Percentiles rank a stretch among this genome's conserved stretches.
Evolutionary conservation across 2,329 filamentous ascomycete species (phyloP).

Genomic region (Phaeosphaeriaceae sp.): DNA sequence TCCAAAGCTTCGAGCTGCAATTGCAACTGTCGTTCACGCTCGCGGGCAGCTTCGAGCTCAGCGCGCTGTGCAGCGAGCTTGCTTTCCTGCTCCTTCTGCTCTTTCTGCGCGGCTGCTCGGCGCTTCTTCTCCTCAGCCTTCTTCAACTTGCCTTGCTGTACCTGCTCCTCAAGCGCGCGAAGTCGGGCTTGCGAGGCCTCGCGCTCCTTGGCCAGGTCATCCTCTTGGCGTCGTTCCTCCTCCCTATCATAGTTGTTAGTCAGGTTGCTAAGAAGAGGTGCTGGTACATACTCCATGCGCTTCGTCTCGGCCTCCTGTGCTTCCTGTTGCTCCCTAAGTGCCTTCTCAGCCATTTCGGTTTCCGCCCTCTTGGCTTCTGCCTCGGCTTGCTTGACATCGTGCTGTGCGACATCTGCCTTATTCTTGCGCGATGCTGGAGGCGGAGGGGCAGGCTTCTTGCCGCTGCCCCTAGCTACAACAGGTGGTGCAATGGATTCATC

Average conservation of each 20-base stretch:
- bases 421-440: conserved; percentile 77
- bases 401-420: conserved; percentile 62
- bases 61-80: conserved; percentile 84
- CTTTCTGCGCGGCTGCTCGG: conserved; percentile 85
- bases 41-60: conserved; percentile 89
- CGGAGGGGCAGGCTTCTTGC: conserved; percentile 68
- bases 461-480: conserved; percentile 49
- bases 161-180: conserved; percentile 90
- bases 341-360: conserved; percentile 59
- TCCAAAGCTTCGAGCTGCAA: conserved; percentile 82
- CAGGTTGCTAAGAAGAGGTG: not conserved
- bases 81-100: conserved; percentile 86
- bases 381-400: conserved; percentile 61
- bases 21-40: conserved; percentile 88
- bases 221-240: conserved; percentile 76
- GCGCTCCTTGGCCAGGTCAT: conserved; percentile 79
- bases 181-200: conserved; percentile 83
- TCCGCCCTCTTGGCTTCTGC: conserved; percentile 68
- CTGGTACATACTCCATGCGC: conserved; percentile 78
- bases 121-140: conserved; percentile 95
- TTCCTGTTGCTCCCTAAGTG: conserved; percentile 72
- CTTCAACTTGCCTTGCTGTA: conserved; percentile 89
- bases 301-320: conserved; percentile 76
- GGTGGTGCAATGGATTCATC: conserved; percentile 75
- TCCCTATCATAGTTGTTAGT: conserved; percentile 62